Evolutionary conservation across 305 asterid genomes (phyloP).

Genomic region (Solanum aculeatissimum): DNA sequence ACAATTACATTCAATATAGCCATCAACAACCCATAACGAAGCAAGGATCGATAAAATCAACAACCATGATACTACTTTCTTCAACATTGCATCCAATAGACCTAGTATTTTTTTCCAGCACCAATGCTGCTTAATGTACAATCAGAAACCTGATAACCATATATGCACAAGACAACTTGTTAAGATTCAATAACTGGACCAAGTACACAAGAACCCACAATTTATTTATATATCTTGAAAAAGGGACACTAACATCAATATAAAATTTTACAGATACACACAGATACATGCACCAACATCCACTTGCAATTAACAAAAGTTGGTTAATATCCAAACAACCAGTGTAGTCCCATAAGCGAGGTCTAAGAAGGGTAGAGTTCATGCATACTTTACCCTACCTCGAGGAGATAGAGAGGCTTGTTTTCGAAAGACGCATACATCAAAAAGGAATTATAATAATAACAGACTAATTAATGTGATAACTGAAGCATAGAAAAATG

Average conservation of each 20-base stretch:
- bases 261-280: neutral
- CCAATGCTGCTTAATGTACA: slow-evolving; percentile 10
- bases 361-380: neutral
- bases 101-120: neutral
- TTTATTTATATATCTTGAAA: neutral
- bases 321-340: neutral
- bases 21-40: slow-evolving; percentile 34
- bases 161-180: neutral
- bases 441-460: neutral
- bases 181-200: neutral
- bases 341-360: neutral
- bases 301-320: neutral
- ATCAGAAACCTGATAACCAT: slow-evolving; percentile 3
- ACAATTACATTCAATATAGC: slow-evolving; percentile 58
- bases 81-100: slow-evolving; percentile 46
- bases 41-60: slow-evolving; percentile 21
- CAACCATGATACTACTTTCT: slow-evolving; percentile 38
- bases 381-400: neutral
- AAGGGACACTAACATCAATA: neutral
- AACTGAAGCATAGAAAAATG: neutral
- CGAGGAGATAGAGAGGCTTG: neutral
- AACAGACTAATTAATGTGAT: neutral
- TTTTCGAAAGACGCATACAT: neutral
- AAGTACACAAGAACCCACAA: neutral
- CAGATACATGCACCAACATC: neutral